Conservation (phyloP, 2,329 filamentous ascomycete species). For the Colletotrichum karsti region DNA sequence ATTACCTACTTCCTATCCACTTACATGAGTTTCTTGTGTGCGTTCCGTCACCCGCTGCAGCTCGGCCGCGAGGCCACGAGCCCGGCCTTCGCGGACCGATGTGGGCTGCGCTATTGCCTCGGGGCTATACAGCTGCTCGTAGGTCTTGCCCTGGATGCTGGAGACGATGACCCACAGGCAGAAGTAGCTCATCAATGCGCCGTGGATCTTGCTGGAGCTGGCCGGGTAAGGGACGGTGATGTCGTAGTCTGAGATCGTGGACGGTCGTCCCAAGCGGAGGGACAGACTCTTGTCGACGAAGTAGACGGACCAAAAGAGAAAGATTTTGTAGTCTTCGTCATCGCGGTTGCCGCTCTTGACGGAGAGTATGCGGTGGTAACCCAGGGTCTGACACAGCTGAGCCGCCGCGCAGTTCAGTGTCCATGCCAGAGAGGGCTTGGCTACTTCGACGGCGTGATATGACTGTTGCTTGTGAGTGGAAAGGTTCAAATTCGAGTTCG, state of each 20-base stretch:
- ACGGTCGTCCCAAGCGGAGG: constrained; percentile 61
- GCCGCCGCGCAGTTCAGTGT: constrained; percentile 40
- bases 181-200: constrained; percentile 44
- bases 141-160: constrained; percentile 64
- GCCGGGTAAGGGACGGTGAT: constrained; percentile 51
- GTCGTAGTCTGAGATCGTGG: constrained; percentile 65
- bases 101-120: constrained; percentile 46
- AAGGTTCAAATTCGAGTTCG: too few relatives aligned
- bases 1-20: background rate
- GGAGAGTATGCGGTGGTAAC: constrained; percentile 38
- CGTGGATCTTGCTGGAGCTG: constrained; percentile 41
- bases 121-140: constrained; percentile 61
- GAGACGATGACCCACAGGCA: constrained; percentile 59
- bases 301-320: constrained; percentile 67
- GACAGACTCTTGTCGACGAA: constrained; percentile 64
- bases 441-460: constrained; percentile 41
- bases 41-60: constrained; percentile 39
- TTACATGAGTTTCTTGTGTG: constrained; percentile 32
- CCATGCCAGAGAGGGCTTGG: constrained; percentile 42
- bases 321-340: constrained; percentile 41
- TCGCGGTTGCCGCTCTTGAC: constrained; percentile 37
- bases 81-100: constrained; percentile 42
- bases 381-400: constrained; percentile 40
- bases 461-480: constrained; percentile 31
- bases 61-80: constrained; percentile 39